Evolutionary conservation across 164 flowering plant species (phyloP), one percentile per base, ranked within the genome.

Genomic region (Kingdonia uniflora): DNA sequence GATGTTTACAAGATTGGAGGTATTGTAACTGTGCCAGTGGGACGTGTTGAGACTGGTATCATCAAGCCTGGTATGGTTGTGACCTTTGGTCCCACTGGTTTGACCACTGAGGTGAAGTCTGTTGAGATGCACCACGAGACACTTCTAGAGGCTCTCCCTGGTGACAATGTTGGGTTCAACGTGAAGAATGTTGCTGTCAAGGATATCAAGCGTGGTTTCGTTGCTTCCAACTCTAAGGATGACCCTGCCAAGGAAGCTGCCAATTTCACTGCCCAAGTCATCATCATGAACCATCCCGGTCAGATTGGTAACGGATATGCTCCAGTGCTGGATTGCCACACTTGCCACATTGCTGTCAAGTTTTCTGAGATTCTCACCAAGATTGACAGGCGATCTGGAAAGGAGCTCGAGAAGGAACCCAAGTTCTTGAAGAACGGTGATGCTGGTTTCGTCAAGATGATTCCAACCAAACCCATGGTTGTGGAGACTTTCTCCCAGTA

Each of bases 401-500:
- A 69, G 69, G 71, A 69, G 54, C 61, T 73, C 2, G 73, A 73
- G 53, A 50, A 50, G 53, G 53, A 50, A 37, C 53, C 53, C 22
- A 50, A 50, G 53, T 50, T 50, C 49, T 57, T 68, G 68, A 72
- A 72, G 71, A 72, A 72, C 19, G 76, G 75, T 41, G 75, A 71
- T 58, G 71, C 75, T 1, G 75, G 71, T 1, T 35, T 71, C 0
- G 62, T 71, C 24, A 71, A 68, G 72, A 71, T 42, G 76, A 52
- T 72, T 56, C 76, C 76, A 24, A 68, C 73, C 70, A 72, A 72
- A 59, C 76, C 76, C 53, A 70, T 70, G 74, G 76, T 72, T 17
- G 76, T 72, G 41, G 76, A 72, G 51, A 72, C 76, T 0, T 72
- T 72, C 64, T 63, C 76, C 0, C 51, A 44, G 33, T 72, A 72